Base-by-base conservation (phyloP, 2,329 filamentous ascomycete genomes). In the Fonsecaea nubica region DNA sequence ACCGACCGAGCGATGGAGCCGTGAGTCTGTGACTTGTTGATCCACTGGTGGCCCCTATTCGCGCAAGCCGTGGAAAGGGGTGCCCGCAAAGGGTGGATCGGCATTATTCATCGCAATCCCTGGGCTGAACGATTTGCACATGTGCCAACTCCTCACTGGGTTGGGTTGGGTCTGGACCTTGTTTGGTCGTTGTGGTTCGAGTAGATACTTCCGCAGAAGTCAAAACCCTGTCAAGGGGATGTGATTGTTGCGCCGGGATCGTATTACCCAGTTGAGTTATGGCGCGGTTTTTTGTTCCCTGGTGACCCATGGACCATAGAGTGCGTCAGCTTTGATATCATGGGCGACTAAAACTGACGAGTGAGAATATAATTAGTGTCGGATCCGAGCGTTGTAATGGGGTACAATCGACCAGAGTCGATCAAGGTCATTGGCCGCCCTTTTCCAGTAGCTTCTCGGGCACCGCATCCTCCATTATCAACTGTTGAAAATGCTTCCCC, bases 241-340 rank as follows among this genome's bases (percentile, higher is more conserved):
- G 25, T 36, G 36, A 30, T 25, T 40, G 30, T 35, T 50, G 25
- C 30, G 63, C 66, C 66, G 63, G 69, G 69, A 70, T 66, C 66
- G 63, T 59, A 69, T 70, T 70, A 35, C 69, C 69, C 13, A 18
- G 62, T 70, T 53, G 58, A 62, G 69, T 50, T 42, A 62, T 55
- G 61, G 62, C 50, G 42, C 42, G 30, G 30, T 32, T 61, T 67
- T 35, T 58, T 36, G 40, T 56, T 62, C 52, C 50, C 58, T 64
- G 25, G 25, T 57, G 18, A 33, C 33, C 30, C 30, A 6, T 32
- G 4, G 30, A 32, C 30, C 50, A 21, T 57, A 53, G 32, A 13
- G 18, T 59, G 61, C 61, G 61, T 66, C 61, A 67, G 56, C 60
- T 38, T 69, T 63, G 64, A 67, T 53, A 62, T 62, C 54, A 65